phyloP scores from a whole-genome alignment of 371 early-diverging fungal species.

The Mucor mucedo region DNA sequence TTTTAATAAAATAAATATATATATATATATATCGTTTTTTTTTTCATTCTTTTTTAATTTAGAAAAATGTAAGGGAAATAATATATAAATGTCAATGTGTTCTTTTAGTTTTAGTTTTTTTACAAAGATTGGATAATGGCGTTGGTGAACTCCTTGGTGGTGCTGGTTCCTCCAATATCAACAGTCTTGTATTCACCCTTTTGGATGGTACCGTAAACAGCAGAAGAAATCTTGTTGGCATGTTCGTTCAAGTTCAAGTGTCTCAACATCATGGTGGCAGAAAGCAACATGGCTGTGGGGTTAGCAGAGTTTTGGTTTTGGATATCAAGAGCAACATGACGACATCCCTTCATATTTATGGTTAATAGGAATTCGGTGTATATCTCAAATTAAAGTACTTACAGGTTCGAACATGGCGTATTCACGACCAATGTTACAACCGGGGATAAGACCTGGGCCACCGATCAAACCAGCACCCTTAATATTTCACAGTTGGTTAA shows the following conservation, averaged over 20 bases:
- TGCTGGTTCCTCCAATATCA: slow-evolving; percentile 56
- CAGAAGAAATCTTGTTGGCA: slow-evolving; percentile 84
- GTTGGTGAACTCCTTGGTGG: slow-evolving; percentile 90
- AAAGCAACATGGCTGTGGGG: slow-evolving; percentile 90
- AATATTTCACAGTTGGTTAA: background rate
- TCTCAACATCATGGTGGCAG: slow-evolving; percentile 91
- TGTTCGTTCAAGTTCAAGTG: slow-evolving; percentile 86
- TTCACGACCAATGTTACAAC: slow-evolving; percentile 95
- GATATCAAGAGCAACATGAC: slow-evolving; percentile 95
- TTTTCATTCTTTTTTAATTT: no score
- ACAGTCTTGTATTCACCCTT: slow-evolving; percentile 39
- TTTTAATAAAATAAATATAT: background rate
- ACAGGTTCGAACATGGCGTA: slow-evolving; percentile 95
- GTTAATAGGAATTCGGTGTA: background rate
- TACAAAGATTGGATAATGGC: slow-evolving; percentile 59
- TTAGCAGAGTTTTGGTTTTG: slow-evolving; percentile 92
- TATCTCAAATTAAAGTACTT: slow-evolving; percentile 15
- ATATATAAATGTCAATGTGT: no score
- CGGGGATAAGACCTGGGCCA: slow-evolving; percentile 94
- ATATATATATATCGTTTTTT: background rate
- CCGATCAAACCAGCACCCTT: slow-evolving; percentile 93
- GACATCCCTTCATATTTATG: slow-evolving; percentile 66
- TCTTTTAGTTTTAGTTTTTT: no score
- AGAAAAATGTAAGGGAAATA: no score
- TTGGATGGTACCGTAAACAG: slow-evolving; percentile 54